Conservation (phyloP, 768 basidiomycete species). For the Agaricus blazei region DNA sequence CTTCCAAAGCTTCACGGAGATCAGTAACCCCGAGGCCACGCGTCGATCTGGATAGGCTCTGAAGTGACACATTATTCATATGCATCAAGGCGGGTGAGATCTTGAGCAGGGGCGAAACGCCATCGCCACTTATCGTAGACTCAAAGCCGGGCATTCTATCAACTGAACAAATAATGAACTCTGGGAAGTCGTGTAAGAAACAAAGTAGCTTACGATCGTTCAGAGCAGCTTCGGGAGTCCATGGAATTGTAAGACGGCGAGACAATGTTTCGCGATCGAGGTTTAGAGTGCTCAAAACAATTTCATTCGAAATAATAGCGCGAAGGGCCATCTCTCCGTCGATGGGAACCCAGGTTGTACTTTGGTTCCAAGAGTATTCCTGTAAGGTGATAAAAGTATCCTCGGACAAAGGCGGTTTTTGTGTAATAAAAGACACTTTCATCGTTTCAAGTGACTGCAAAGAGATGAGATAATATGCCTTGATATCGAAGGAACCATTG, state of each 20-base stretch:
- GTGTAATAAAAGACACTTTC: constrained; percentile 5
- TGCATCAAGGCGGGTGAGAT: constrained; percentile 87
- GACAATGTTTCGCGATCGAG: constrained; percentile 53
- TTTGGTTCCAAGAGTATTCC: constrained; percentile 10
- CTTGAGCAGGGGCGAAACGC: constrained; percentile 68
- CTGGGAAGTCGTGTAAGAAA: constrained; percentile 1
- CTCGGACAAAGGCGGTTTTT: constrained; percentile 2
- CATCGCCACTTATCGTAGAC: constrained; percentile 54
- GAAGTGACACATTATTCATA: constrained; percentile 84
- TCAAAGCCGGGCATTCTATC: constrained; percentile 53
- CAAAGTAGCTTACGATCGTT: constrained; percentile 57
- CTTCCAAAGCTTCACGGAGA: constrained; percentile 84
- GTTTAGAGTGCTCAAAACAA: constrained; percentile 60
- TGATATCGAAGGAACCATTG: constrained; percentile 11
- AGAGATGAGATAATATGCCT: constrained; percentile 12
- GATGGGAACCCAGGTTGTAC: constrained; percentile 9
- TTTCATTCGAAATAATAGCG: constrained; percentile 46
- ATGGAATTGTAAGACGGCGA: constrained; percentile 49
- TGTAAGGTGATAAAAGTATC: constrained; percentile 9
- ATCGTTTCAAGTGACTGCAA: constrained; percentile 6
- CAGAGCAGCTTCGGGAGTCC: constrained; percentile 75
- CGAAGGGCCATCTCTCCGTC: constrained; percentile 36
- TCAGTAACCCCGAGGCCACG: constrained; percentile 85
- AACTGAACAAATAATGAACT: constrained; percentile 16
- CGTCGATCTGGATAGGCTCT: constrained; percentile 74